A percentile compares a stretch with the other conserved stretches of the same genome.
Evolutionary conservation across 225 moss, liverwort and hornwort genomes (phyloP).

Genomic region (Antitrichia curtipendula): DNA sequence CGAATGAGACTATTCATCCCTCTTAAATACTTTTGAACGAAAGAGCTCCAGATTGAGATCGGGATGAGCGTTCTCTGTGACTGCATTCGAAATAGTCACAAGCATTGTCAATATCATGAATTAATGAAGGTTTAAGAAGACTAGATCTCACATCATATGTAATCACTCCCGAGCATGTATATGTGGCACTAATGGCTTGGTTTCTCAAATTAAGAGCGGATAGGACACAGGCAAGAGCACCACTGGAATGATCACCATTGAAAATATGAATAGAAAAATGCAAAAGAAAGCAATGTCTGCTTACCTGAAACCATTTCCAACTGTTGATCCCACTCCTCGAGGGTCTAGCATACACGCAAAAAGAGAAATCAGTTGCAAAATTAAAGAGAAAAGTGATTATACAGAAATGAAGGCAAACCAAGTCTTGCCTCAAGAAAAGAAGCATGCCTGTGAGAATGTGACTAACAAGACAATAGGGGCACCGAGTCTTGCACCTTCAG

Average conservation of each 20-base stretch:
- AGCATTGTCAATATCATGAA: not conserved
- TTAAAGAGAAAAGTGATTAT: not conserved
- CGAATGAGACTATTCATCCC: not conserved
- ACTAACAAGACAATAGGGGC: not conserved
- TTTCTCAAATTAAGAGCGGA: not conserved
- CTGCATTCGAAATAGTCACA: conserved; percentile 9
- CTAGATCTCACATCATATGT: not conserved
- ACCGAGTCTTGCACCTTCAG: conserved; percentile 12
- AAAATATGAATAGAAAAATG: not conserved
- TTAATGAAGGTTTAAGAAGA: not conserved
- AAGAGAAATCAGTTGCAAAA: not conserved
- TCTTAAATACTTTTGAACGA: conserved; percentile 16
- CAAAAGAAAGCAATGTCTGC: not conserved
- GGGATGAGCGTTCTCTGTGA: conserved; percentile 9
- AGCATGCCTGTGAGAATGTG: not conserved
- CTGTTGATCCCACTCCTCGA: conserved; percentile 59
- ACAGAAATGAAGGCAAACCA: not conserved
- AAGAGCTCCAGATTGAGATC: conserved; percentile 54
- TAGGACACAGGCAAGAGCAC: not conserved
- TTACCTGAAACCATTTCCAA: conserved; percentile 29
- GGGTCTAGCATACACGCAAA: conserved; percentile 12
- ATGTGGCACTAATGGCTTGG: not conserved
- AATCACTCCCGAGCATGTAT: not conserved
- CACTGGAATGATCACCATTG: not conserved
- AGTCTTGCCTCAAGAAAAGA: not conserved